These are phyloP conservation scores for Coniosporium tulheliwenetii DNA, from an alignment of 2,329 filamentous ascomycete genomes.

Conservation along the genomic window DNA sequence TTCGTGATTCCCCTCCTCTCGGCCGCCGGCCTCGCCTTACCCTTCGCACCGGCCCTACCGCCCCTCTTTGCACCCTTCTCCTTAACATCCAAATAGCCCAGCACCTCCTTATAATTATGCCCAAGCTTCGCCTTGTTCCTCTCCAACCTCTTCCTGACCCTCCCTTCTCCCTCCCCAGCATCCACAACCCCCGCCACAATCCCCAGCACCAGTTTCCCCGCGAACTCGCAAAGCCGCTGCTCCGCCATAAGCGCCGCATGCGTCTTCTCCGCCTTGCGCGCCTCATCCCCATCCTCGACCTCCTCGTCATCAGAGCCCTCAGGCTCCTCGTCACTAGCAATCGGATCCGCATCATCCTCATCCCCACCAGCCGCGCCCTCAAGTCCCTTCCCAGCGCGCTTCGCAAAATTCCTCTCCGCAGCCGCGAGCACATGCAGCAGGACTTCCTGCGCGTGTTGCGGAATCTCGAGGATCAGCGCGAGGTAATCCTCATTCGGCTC, in stretches of 20 bases:
- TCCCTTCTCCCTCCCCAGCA: constrained; percentile 10
- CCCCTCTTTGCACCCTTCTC: constrained; percentile 21
- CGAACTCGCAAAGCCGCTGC: constrained; percentile 70
- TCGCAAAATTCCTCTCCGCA: constrained; percentile 55
- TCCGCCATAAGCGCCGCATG: constrained; percentile 58
- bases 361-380: constrained; percentile 28
- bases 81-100: constrained; percentile 62
- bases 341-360: constrained; percentile 57
- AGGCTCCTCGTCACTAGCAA: constrained; percentile 51
- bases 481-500: constrained; percentile 33
- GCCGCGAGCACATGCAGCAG: constrained; percentile 61
- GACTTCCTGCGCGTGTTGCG: constrained; percentile 44
- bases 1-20: constrained; percentile 12
- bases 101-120: constrained; percentile 69
- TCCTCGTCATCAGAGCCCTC: constrained; percentile 41
- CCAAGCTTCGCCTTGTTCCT: constrained; percentile 72
- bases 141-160: constrained; percentile 52
- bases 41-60: constrained; percentile 27
- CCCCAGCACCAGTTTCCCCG: constrained; percentile 70
- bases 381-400: constrained; percentile 17
- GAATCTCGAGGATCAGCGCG: constrained; percentile 53
- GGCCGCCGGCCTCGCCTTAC: constrained; percentile 18
- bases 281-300: constrained; percentile 30
- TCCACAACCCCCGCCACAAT: constrained; percentile 65
- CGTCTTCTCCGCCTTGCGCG: constrained; percentile 26